Percentiles rank a stretch among this genome's conserved stretches.
Evolutionary conservation across 2,329 filamentous ascomycete genomes (phyloP).

Genomic region (Nemania sp.): DNA sequence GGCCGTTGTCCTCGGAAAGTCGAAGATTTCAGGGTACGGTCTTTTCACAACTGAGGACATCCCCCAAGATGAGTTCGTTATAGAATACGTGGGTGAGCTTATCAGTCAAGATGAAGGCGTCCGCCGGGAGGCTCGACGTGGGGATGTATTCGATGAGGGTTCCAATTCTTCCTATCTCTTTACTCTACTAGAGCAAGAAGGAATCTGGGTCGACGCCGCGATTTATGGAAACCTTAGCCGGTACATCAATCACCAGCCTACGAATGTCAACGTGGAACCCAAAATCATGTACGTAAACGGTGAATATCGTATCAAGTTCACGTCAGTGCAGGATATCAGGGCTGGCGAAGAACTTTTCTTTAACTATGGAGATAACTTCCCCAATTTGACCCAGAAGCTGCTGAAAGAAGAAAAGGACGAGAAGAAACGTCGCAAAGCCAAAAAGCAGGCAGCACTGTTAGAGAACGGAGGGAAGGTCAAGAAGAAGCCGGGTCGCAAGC

Average conservation of each 20-base stretch:
- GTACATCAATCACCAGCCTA: constrained; percentile 78
- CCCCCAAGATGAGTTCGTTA: constrained; percentile 71
- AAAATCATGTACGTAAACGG: constrained; percentile 74
- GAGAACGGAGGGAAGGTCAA: constrained; percentile 33
- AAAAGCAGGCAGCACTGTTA: constrained; percentile 33
- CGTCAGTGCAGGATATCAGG: constrained; percentile 67
- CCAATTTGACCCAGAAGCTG: constrained; percentile 61
- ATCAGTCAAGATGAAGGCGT: constrained; percentile 72
- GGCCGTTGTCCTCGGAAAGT: constrained; percentile 70
- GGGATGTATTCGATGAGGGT: constrained; percentile 65
- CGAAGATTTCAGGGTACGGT: constrained; percentile 74
- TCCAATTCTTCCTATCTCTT: constrained; percentile 69
- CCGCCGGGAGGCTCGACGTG: constrained; percentile 65
- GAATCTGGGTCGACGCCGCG: constrained; percentile 73
- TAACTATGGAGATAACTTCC: constrained; percentile 75
- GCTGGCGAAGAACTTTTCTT: constrained; percentile 81
- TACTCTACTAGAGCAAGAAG: constrained; percentile 62
- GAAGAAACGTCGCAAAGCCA: constrained; percentile 40
- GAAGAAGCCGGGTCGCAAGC: constrained; percentile 40
- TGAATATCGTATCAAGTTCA: constrained; percentile 76
- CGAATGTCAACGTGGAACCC: constrained; percentile 64
- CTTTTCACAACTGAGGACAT: constrained; percentile 74
- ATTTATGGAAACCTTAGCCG: constrained; percentile 79
- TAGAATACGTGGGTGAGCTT: constrained; percentile 80
- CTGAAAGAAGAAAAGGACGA: constrained; percentile 49